These are phyloP conservation scores for Ammopiptanthus mongolicus DNA, from an alignment of 306 rosid genomes.

Conservation along the genomic window DNA sequence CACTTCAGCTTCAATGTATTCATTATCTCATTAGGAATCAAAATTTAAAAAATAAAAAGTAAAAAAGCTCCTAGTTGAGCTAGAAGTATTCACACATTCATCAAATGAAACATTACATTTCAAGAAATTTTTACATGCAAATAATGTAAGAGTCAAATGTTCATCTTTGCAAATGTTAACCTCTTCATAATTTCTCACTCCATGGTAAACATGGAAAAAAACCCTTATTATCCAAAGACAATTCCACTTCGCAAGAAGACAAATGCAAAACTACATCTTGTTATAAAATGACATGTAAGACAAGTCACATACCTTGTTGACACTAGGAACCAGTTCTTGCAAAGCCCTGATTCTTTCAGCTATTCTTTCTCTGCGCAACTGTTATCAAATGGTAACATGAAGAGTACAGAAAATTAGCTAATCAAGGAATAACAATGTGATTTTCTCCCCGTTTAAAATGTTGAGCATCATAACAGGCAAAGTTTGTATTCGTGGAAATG, in stretches of 20 bases:
- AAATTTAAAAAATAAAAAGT: background rate
- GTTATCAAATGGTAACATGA: conserved; percentile 22
- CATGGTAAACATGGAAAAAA: background rate
- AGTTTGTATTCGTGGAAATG: conserved; percentile 1
- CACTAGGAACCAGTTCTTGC: conserved; percentile 96
- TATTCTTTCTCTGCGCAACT: conserved; percentile 98
- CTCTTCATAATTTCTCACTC: background rate
- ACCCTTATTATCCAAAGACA: background rate
- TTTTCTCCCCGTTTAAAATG: background rate
- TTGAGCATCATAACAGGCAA: conserved; percentile 6
- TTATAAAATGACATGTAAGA: conserved; percentile 5
- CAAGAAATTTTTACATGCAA: background rate
- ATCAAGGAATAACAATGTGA: background rate
- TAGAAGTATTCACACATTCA: background rate
- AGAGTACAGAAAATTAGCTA: background rate
- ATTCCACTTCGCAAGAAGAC: background rate
- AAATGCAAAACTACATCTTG: background rate
- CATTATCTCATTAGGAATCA: background rate
- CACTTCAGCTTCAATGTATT: background rate
- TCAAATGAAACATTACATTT: conserved; percentile 3
- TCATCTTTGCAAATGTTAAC: background rate
- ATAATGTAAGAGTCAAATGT: background rate
- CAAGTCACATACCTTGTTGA: conserved; percentile 64
- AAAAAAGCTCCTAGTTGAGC: background rate
- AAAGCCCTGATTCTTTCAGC: conserved; percentile 97